phyloP scores from a whole-genome alignment of 2,329 filamentous ascomycete genomes.

The Aspergillus viridinutans region DNA sequence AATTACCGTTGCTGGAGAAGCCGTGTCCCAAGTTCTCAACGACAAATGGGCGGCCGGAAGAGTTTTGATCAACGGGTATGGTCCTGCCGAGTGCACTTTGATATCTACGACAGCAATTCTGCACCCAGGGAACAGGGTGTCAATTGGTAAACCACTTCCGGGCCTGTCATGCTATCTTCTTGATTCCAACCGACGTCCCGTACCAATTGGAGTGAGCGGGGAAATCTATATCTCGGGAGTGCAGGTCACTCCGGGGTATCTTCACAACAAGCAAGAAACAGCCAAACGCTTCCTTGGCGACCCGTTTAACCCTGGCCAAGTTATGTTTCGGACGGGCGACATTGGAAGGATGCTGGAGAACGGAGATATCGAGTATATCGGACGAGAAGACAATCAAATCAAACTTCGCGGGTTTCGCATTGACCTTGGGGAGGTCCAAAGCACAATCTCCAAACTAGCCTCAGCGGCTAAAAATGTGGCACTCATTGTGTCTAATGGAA shows the following conservation, averaged over 20 bases:
- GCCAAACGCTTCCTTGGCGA: not conserved
- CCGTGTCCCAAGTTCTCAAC: not conserved
- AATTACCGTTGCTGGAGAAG: not conserved
- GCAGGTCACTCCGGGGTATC: not conserved
- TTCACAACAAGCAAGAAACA: conserved; percentile 11
- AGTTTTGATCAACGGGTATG: not conserved
- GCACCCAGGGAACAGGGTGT: not conserved
- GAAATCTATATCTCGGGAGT: not conserved
- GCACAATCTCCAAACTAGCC: not conserved
- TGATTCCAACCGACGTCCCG: not conserved
- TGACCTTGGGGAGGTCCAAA: not conserved
- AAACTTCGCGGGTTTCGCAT: not conserved
- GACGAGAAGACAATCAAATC: not conserved
- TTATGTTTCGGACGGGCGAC: not conserved
- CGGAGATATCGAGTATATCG: not conserved
- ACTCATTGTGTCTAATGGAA: not conserved
- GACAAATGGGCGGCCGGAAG: not conserved
- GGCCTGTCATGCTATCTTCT: not conserved
- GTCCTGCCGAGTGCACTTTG: not conserved
- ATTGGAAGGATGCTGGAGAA: not conserved
- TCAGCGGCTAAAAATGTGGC: not conserved
- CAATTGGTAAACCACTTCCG: not conserved
- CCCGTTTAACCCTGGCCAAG: not conserved
- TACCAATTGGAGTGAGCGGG: not conserved
- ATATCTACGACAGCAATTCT: not conserved